phyloP scores from a whole-genome alignment of 257 asterid species.

The Cynanchum wilfordii region DNA sequence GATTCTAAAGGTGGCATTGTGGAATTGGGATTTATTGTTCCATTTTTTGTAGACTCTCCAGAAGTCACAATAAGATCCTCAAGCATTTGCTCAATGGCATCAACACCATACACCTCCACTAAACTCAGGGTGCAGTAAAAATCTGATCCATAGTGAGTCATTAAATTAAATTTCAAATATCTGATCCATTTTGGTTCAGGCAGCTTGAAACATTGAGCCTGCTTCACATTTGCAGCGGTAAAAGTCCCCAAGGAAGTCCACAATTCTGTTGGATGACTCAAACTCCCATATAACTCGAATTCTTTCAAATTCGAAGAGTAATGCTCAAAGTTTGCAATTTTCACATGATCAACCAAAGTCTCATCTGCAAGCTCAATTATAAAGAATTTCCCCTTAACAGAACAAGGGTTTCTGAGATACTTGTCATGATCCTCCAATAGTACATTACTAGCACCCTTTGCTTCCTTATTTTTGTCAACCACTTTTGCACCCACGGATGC shows the following conservation, averaged over 20 bases:
- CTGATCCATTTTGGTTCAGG: conserved; percentile 90
- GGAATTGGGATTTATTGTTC: conserved; percentile 35
- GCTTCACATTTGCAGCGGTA: conserved; percentile 81
- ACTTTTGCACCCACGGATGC: conserved; percentile 92
- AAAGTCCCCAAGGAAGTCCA: conserved; percentile 72
- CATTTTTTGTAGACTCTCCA: conserved; percentile 39
- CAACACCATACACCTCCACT: conserved; percentile 93
- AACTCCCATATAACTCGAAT: conserved; percentile 73
- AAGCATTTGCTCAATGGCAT: conserved; percentile 93
- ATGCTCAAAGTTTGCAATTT: conserved; percentile 89
- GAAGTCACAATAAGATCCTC: conserved; percentile 81
- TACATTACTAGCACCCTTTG: conserved; percentile 79
- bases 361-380: conserved; percentile 84
- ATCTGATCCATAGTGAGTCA: conserved; percentile 86
- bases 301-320: conserved; percentile 83
- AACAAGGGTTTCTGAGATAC: conserved; percentile 86
- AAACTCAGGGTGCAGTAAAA: conserved; percentile 85
- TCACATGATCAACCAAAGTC: conserved; percentile 77
- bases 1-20: conserved; percentile 36
- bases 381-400: conserved; percentile 61
- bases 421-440: conserved; percentile 82
- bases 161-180: conserved; percentile 67
- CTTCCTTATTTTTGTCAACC: conserved; percentile 80
- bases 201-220: conserved; percentile 71
- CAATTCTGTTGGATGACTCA: conserved; percentile 65